Evolutionary conservation across 768 basidiomycete species (phyloP), one percentile per base, ranked within the genome.

Genomic region (Rhodotorula babjevae): DNA sequence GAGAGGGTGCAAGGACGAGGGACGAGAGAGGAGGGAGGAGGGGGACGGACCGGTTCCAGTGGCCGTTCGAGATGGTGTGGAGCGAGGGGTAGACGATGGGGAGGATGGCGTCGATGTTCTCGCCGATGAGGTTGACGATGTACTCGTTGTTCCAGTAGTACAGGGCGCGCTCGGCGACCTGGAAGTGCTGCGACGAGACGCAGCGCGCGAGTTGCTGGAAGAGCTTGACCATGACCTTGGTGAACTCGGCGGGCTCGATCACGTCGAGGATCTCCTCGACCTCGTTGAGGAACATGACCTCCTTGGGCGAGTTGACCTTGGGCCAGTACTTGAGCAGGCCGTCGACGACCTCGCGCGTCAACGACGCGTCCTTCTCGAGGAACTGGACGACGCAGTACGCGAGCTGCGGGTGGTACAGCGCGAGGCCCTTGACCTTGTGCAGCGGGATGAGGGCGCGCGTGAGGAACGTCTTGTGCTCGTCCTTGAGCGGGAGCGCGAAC

Each of bases 101-200:
- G 44, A 99, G 85, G 70, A 99, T 87, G 73, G 88, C 82, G 33
- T 87, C 82, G 74, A 98, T 85, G 80, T 98, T 98, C 79, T 98
- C 93, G 81, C 92, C 92, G 92, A 99, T 98, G 64, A 99, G 87
- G 82, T 96, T 99, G 78, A 99, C 92, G 76, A 98, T 94, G 82
- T 98, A 99, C 83, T 98, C 96, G 83, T 98, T 98, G 83, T 98
- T 97, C 96, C 96, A 99, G 81, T 96, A 98, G 77, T 96, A 86
- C 71, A 99, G 82, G 7, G 95, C 95, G 56, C 96, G 87, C 82
- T 99, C 96, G 12, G 96, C 95, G 44, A 99, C 95, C 82, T 99
- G 96, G 87, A 99, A 99, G 82, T 99, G 96, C 81, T 98, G 96
- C 79, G 91, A 93, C 81, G 95, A 96, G 86, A 99, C 93, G 83